Conservation (phyloP, 1,284 basidiomycete species). For the Heliocybe sulcata region DNA sequence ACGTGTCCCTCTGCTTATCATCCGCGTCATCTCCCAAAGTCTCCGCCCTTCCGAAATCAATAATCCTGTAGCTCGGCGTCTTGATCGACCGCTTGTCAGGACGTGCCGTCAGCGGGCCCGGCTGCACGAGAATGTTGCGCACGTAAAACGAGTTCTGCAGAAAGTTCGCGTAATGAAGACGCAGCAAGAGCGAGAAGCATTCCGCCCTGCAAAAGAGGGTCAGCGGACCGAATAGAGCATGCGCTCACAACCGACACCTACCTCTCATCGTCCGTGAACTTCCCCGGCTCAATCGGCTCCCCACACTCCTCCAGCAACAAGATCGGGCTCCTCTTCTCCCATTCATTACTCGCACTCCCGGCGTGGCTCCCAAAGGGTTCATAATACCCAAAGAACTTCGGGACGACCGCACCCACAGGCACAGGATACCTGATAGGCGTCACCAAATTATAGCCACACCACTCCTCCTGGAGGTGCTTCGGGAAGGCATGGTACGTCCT, state of each 20-base stretch:
- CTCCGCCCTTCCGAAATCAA: conserved; percentile 38
- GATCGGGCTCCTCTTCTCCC: conserved; percentile 29
- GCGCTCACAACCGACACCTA: conserved; percentile 11
- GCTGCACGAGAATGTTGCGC: conserved; percentile 40
- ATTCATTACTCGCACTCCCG: conserved; percentile 5
- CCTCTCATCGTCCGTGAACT: conserved; percentile 27
- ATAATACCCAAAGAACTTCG: conserved; percentile 51
- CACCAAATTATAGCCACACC: conserved; percentile 37
- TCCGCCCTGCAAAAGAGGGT: conserved; percentile 23
- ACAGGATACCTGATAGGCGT: conserved; percentile 33
- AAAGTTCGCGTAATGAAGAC: conserved; percentile 32
- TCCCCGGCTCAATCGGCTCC: conserved; percentile 18
- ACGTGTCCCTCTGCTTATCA: not conserved
- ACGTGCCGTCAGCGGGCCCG: conserved; percentile 31
- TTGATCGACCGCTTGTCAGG: conserved; percentile 17
- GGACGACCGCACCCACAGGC: conserved; percentile 37
- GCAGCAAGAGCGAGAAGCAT: conserved; percentile 33
- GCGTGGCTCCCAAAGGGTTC: conserved; percentile 16
- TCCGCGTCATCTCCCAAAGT: not conserved
- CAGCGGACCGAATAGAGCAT: not conserved
- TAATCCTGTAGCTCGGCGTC: conserved; percentile 37
- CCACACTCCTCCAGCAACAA: conserved; percentile 47
- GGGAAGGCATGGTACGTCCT: conserved; percentile 35
- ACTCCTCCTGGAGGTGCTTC: conserved; percentile 36
- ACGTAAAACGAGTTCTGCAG: conserved; percentile 32